phyloP scores from a whole-genome alignment of 164 flowering plant species.

The Stephania yunnanensis region DNA sequence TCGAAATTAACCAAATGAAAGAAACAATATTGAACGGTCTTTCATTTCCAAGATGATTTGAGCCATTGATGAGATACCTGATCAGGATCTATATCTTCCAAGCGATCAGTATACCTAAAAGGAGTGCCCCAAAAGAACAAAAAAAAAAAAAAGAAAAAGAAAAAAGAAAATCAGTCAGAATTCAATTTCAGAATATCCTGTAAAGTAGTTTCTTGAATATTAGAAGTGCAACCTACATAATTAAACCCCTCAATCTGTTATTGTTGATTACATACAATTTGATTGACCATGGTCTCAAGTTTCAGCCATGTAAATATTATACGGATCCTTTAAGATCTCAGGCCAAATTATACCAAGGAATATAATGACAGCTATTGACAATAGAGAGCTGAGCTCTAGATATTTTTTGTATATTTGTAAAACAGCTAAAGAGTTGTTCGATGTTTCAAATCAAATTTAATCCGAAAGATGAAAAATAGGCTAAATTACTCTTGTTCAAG shows the following conservation, averaged over 20 bases:
- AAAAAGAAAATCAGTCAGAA: neutral
- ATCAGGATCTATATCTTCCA: constrained; percentile 78
- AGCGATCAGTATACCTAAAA: constrained; percentile 88
- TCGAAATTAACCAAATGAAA: neutral
- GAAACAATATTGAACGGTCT: neutral
- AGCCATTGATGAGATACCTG: constrained; percentile 44
- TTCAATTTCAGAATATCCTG: neutral
- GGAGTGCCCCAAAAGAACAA: neutral
- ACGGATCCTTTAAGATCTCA: neutral
- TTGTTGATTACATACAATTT: neutral
- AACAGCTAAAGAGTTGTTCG: neutral
- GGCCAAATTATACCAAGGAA: neutral
- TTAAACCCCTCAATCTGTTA: neutral
- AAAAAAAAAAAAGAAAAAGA: neutral
- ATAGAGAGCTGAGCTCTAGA: neutral
- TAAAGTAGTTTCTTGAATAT: neutral
- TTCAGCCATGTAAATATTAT: neutral
- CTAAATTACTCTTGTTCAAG: neutral
- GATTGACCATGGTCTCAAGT: neutral
- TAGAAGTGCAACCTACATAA: neutral
- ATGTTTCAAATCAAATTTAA: neutral
- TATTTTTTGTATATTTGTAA: neutral
- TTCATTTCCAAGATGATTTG: neutral
- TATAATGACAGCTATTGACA: neutral
- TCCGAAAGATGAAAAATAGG: neutral